Evolutionary conservation across 2,329 filamentous ascomycete genomes (phyloP).

Genomic region (Colletotrichum eleusines): DNA sequence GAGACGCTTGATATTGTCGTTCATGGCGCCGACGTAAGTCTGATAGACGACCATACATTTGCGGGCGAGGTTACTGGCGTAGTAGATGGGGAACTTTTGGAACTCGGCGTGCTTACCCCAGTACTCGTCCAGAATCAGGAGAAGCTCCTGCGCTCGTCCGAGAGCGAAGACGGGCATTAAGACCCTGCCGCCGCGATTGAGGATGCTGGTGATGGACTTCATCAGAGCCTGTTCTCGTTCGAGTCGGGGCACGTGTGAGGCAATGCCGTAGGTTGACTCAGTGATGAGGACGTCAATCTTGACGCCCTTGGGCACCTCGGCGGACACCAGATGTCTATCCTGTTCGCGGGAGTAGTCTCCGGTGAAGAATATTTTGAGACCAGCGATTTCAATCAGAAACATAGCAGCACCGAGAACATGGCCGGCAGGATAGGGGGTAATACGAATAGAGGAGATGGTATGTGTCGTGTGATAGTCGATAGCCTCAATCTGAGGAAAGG

Average conservation of each 20-base stretch:
- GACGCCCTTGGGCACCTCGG: slow-evolving; percentile 87
- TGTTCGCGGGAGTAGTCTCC: slow-evolving; percentile 97
- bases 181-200: slow-evolving; percentile 92
- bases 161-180: slow-evolving; percentile 96
- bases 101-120: slow-evolving; percentile 91
- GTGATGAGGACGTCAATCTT: slow-evolving; percentile 98
- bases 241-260: slow-evolving; percentile 88
- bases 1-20: slow-evolving; percentile 97
- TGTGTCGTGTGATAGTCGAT: slow-evolving; percentile 99
- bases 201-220: slow-evolving; percentile 91
- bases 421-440: slow-evolving; percentile 96
- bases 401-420: slow-evolving; percentile 99
- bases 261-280: slow-evolving; percentile 96
- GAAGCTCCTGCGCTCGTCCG: slow-evolving; percentile 90
- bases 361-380: slow-evolving; percentile 96
- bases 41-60: slow-evolving; percentile 99
- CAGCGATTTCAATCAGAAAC: slow-evolving; percentile 97
- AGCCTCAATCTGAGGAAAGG: slow-evolving; percentile 93
- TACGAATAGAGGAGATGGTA: slow-evolving; percentile 94
- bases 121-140: slow-evolving; percentile 96
- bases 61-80: slow-evolving; percentile 92
- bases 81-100: slow-evolving; percentile 95
- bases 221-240: slow-evolving; percentile 94
- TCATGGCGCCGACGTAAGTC: slow-evolving; percentile 98
- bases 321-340: slow-evolving; percentile 94